Evolutionary conservation across 306 rosid species (phyloP), one percentile per base, ranked within the genome.

Genomic region (Medicago lupulina): DNA sequence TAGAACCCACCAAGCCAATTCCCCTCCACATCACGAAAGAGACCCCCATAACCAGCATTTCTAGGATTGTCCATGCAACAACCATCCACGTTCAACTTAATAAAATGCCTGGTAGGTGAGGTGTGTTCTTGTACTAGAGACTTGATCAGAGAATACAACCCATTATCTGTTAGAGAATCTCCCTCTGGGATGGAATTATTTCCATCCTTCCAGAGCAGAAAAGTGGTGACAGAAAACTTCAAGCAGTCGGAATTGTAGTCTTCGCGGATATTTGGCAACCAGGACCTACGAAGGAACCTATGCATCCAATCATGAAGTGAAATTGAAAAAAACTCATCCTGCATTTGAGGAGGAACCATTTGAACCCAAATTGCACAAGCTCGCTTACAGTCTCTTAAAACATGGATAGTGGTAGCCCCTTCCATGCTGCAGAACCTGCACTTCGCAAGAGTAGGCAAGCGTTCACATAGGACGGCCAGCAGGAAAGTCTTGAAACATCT

Each of bases 281-380:
- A 61, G 18, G 60, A 67, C 21, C 31, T 74, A 9, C 41, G 70
- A 43, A 74, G 70, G 70, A 74, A 74, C 70, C 78, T 74, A 46
- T 74, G 78, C 78, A 74, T 74, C 70, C 70, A 74, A 19, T 74
- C 70, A 74, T 61, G 59, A 74, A 74, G 78, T 44, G 78, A 74
- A 19, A 50, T 60, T 46, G 78, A 74, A 60, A 44, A 74, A 31
- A 74, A 74, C 19, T 74, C 70, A 28, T 25, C 70, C 31, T 2
- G 60, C 36, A 74, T 31, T 36, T 61, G 47, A 60, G 70, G 34
- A 44, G 60, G 70, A 74, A 61, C 38, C 70, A 61, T 61, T 61
- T 40, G 70, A 46, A 17, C 34, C 78, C 78, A 74, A 0, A 60
- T 46, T 74, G 78, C 47, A 16, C 34, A 0, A 28, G 78, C 70